These are phyloP conservation scores for Silene uniflora DNA, from an alignment of 148 eudicot genomes.

Conservation along the genomic window DNA sequence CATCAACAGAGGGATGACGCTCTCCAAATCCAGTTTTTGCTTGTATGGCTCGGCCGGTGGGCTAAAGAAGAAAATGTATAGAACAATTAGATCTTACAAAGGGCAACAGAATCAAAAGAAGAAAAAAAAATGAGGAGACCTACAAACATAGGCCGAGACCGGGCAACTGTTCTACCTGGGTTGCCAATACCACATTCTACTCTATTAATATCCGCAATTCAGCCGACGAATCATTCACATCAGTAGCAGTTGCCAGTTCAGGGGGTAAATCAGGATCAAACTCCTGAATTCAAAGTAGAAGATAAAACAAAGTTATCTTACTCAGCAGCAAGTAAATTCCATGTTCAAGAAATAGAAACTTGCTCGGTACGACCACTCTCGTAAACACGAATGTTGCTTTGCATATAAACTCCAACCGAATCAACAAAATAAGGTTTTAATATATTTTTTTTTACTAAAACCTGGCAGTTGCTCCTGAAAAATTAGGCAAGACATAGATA, in stretches of 20 bases:
- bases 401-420: slow-evolving; percentile 82
- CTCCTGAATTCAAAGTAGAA: slow-evolving; percentile 44
- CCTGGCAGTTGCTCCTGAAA: too few species aligned
- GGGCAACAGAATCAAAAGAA: neutral
- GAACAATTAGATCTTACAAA: neutral
- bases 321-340: slow-evolving; percentile 7
- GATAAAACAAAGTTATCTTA: slow-evolving; percentile 13
- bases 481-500: too few species aligned
- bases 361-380: slow-evolving; percentile 97
- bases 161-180: slow-evolving; percentile 40
- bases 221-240: slow-evolving; percentile 48
- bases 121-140: slow-evolving; percentile 17
- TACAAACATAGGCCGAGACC: slow-evolving; percentile 59
- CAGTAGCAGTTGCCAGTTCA: slow-evolving; percentile 90
- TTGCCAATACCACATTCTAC: slow-evolving; percentile 50
- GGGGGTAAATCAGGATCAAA: slow-evolving; percentile 99
- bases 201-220: slow-evolving; percentile 47
- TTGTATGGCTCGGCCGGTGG: slow-evolving; percentile 85
- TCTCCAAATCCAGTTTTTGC: slow-evolving; percentile 81
- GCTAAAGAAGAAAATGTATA: slow-evolving; percentile 37
- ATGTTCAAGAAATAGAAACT: slow-evolving; percentile 41
- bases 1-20: slow-evolving; percentile 82
- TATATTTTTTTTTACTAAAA: too few species aligned
- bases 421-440: too few species aligned
- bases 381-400: slow-evolving; percentile 80